Evolutionary conservation across 2,329 filamentous ascomycete species (phyloP).

Genomic region (Fusarium sp.): DNA sequence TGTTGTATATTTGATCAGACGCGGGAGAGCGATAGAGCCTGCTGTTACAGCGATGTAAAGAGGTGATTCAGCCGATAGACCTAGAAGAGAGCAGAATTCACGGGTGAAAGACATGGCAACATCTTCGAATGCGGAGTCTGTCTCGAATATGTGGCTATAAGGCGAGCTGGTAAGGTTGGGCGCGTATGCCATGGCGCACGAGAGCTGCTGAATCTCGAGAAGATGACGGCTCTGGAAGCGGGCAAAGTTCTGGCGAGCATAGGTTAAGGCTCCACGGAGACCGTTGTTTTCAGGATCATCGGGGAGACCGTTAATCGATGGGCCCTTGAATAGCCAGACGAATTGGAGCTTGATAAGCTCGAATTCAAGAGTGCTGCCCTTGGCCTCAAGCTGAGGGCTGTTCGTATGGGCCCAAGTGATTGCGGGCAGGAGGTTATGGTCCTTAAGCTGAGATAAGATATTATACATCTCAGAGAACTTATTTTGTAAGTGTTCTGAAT

Average conservation of each 20-base stretch:
- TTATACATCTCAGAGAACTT: slow-evolving; percentile 92
- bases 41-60: slow-evolving; percentile 94
- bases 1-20: slow-evolving; percentile 86
- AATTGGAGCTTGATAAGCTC: slow-evolving; percentile 92
- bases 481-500: slow-evolving; percentile 72
- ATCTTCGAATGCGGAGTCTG: slow-evolving; percentile 81
- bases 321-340: slow-evolving; percentile 84
- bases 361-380: slow-evolving; percentile 94
- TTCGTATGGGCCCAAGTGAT: slow-evolving; percentile 88
- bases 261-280: slow-evolving; percentile 75
- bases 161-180: slow-evolving; percentile 82
- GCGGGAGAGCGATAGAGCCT: slow-evolving; percentile 90
- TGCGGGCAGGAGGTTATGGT: slow-evolving; percentile 81
- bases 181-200: slow-evolving; percentile 83
- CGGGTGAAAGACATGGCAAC: slow-evolving; percentile 89
- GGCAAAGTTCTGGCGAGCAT: slow-evolving; percentile 80
- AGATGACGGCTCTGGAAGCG: slow-evolving; percentile 81
- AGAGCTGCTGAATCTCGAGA: slow-evolving; percentile 83
- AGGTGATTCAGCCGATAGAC: slow-evolving; percentile 90
- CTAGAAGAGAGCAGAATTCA: slow-evolving; percentile 93
- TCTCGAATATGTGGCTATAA: slow-evolving; percentile 83
- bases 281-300: slow-evolving; percentile 66
- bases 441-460: slow-evolving; percentile 83
- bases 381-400: slow-evolving; percentile 76
- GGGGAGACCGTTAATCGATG: slow-evolving; percentile 66